These are phyloP conservation scores for Exutisphaerella laricina DNA, from an alignment of 2,329 filamentous ascomycete genomes.

Conservation along the genomic window DNA sequence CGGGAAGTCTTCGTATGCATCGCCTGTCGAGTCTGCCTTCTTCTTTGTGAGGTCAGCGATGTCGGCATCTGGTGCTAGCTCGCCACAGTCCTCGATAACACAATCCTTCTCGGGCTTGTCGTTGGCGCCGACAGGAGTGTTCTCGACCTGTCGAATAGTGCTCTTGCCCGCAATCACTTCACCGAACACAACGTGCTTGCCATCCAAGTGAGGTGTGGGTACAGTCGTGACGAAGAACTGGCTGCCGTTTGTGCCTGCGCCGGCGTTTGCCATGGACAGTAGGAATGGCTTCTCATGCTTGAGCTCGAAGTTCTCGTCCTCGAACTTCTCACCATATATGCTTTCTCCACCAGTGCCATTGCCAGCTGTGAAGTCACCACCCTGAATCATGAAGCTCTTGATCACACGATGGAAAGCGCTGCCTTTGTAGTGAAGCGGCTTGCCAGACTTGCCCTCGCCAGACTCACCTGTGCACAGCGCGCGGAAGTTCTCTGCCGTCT, in stretches of 20 bases:
- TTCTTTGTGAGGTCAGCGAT: constrained; percentile 63
- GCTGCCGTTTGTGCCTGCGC: constrained; percentile 88
- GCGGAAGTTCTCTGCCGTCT: constrained; percentile 95
- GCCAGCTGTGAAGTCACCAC: constrained; percentile 91
- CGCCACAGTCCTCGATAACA: constrained; percentile 74
- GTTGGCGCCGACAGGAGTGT: constrained; percentile 63
- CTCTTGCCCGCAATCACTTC: constrained; percentile 92
- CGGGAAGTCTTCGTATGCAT: constrained; percentile 92
- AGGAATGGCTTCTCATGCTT: constrained; percentile 93
- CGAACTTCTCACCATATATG: constrained; percentile 96
- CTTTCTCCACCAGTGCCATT: constrained; percentile 95
- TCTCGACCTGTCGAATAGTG: constrained; percentile 83
- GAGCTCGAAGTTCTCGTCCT: constrained; percentile 88
- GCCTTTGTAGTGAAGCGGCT: constrained; percentile 86
- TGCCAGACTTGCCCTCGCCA: constrained; percentile 72
- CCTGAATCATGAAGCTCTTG: constrained; percentile 98
- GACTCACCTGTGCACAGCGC: constrained; percentile 93
- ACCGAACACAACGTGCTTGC: constrained; percentile 96
- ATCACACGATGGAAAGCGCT: constrained; percentile 94
- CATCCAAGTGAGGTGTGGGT: constrained; percentile 86
- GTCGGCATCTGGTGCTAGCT: constrained; percentile 65
- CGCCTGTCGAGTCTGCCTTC: constrained; percentile 72
- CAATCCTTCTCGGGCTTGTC: constrained; percentile 76
- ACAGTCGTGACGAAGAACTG: constrained; percentile 99
- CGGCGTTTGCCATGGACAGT: constrained; percentile 96